Base-by-base conservation (phyloP, 805 yeast species). In the Candida pini region DNA sequence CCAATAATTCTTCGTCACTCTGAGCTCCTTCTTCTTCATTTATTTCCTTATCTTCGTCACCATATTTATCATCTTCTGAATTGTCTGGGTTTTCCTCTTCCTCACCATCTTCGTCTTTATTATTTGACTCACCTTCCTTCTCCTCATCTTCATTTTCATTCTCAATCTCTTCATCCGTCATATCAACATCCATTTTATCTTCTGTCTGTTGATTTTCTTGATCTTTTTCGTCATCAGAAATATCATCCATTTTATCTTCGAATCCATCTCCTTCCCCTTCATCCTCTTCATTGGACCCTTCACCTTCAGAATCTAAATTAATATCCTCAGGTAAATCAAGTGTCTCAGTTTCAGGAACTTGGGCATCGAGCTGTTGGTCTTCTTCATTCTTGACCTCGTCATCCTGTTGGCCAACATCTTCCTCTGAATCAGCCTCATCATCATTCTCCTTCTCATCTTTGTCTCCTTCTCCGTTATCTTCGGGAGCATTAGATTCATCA, bases 261-360 rank as follows among this genome's bases (percentile, higher is more conserved):
- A 51, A 53, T 3, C 48, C 59, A 6, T 52, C 52, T 15, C 49
- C 62, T n/a, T 49, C 63, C 1, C 45, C 58, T 5, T 44, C 57
- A 6, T 55, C 61, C 10, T 56, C 66, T n/a, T 66, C 69, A 5
- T 60, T 70, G 2, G 62, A 72, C 2, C 66, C 75, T 9, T 78
- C 89, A 5, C 71, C 80, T 17, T 75, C 94, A n/a, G 79, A 78
- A 51, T 90, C 97, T 20, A 90, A 64, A 47, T 90, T 78, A 69
- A 90, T 74, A 49, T 89, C 96, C 12, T 92, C 97, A 0, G 97
- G 97, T 19, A 90, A 66, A 16, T 92, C 96, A 44, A 90, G 64
- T 3, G 89, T 78, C 40, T 92, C 97, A 5, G 78, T 67, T 54
- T 92, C 95, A 14, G 89, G 90, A 30, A 81, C 86, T 38, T 78